These are phyloP conservation scores for Phytopythium boreale DNA, from an alignment of 352 stramenopile genomes.

Conservation along the genomic window DNA sequence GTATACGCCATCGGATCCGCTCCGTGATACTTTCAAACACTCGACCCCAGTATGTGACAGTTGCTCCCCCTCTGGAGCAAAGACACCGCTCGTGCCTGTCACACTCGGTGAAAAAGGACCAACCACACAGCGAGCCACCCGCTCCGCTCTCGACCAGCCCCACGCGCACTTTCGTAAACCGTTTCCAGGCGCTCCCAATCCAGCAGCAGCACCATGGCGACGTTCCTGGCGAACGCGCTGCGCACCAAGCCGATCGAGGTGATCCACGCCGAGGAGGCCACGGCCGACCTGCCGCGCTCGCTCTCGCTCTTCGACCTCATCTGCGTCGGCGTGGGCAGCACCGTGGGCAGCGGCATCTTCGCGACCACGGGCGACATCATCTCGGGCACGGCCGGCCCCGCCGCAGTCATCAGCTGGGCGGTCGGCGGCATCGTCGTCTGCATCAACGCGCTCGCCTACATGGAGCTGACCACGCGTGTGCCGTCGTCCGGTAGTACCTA, in stretches of 20 bases:
- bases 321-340: slow-evolving; percentile 75
- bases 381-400: slow-evolving; percentile 65
- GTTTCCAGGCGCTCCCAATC: neutral
- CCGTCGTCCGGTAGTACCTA: slow-evolving; percentile 85
- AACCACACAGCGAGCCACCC: neutral
- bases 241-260: slow-evolving; percentile 46
- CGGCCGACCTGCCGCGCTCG: slow-evolving; percentile 33
- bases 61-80: neutral
- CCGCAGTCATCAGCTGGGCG: slow-evolving; percentile 76
- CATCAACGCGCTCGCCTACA: slow-evolving; percentile 79
- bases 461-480: slow-evolving; percentile 75
- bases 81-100: neutral
- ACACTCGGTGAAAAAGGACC: neutral
- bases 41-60: neutral
- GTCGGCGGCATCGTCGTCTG: slow-evolving; percentile 81
- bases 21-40: neutral
- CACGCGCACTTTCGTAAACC: neutral
- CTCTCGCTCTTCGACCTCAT: slow-evolving; percentile 79
- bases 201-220: neutral
- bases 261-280: slow-evolving; percentile 45
- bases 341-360: slow-evolving; percentile 53
- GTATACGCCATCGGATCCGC: neutral
- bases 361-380: slow-evolving; percentile 67
- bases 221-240: slow-evolving; percentile 31
- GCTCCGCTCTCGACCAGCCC: neutral